Percentiles rank a stretch among this genome's conserved stretches.
Evolutionary conservation across 495 filamentous ascomycete genomes (phyloP).

Genomic region (Penicillium alfredii): DNA sequence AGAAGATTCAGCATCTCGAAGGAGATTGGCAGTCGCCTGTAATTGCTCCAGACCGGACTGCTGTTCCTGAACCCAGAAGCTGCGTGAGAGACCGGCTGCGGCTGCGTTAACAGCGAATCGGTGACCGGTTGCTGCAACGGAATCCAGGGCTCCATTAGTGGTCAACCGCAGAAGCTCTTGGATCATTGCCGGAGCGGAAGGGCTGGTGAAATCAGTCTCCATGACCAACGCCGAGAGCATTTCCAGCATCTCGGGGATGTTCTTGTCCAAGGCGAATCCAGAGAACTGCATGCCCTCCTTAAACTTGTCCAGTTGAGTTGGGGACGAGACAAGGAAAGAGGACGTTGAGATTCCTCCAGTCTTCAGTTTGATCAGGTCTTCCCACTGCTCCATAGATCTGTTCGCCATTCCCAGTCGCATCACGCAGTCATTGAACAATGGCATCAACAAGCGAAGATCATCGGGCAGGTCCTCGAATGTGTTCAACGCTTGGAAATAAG

Average conservation of each 20-base stretch:
- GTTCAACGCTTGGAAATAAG: constrained; percentile 90
- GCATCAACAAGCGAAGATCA: constrained; percentile 77
- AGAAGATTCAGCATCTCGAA: constrained; percentile 47
- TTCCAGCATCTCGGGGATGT: constrained; percentile 86
- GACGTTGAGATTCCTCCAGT: constrained; percentile 85
- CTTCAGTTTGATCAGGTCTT: constrained; percentile 92
- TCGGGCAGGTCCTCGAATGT: constrained; percentile 72
- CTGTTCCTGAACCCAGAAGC: constrained; percentile 68
- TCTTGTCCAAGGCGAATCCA: constrained; percentile 81
- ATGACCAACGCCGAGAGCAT: constrained; percentile 70
- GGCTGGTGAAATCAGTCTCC: constrained; percentile 83
- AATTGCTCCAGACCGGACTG: constrained; percentile 81
- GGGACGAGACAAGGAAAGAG: constrained; percentile 70
- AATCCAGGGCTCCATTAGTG: constrained; percentile 85
- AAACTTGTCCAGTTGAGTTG: constrained; percentile 59
- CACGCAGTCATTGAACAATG: constrained; percentile 85
- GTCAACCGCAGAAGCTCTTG: constrained; percentile 76
- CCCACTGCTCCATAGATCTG: constrained; percentile 87
- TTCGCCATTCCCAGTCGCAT: constrained; percentile 86
- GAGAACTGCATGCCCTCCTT: constrained; percentile 77
- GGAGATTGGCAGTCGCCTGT: constrained; percentile 67
- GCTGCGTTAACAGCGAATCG: constrained; percentile 77
- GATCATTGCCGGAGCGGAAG: constrained; percentile 73
- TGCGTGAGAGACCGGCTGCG: constrained; percentile 67
- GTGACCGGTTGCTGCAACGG: constrained; percentile 82